phyloP scores from a whole-genome alignment of 2,329 filamentous ascomycete species.

The Sporothrix pseudoabietina region DNA sequence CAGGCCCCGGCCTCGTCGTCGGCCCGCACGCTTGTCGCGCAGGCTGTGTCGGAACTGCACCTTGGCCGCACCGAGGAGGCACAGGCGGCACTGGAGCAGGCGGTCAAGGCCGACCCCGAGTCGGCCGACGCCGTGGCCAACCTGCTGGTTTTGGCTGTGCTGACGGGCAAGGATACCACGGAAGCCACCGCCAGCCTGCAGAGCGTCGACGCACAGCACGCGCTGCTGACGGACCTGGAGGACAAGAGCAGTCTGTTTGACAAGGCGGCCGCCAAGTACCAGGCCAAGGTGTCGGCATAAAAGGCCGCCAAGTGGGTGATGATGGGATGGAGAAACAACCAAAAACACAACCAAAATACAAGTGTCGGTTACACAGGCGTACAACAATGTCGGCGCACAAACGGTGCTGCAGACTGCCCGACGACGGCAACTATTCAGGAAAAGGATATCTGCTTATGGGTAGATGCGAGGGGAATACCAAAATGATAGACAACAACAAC shows the following conservation, averaged over 20 bases:
- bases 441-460: neutral
- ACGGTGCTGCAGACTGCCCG: neutral
- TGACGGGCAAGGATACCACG: constrained; percentile 70
- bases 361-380: neutral
- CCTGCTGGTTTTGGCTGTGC: constrained; percentile 73
- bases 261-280: constrained; percentile 82
- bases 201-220: constrained; percentile 66
- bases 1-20: constrained; percentile 81
- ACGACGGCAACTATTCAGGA: neutral
- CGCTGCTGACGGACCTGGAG: constrained; percentile 70
- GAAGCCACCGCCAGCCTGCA: constrained; percentile 60
- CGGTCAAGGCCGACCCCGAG: constrained; percentile 70
- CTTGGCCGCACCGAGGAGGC: constrained; percentile 87
- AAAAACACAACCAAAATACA: neutral
- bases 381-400: neutral
- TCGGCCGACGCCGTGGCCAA: constrained; percentile 81
- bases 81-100: constrained; percentile 80
- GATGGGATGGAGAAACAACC: too few species aligned
- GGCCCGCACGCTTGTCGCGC: constrained; percentile 74
- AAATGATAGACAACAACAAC: neutral
- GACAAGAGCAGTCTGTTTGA: constrained; percentile 90
- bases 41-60: constrained; percentile 89
- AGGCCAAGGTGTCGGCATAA: constrained; percentile 71
- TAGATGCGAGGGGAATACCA: neutral
- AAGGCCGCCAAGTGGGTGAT: constrained; percentile 23